Evolutionary conservation across 306 rosid species (phyloP).

Genomic region (Bauhinia variegata): DNA sequence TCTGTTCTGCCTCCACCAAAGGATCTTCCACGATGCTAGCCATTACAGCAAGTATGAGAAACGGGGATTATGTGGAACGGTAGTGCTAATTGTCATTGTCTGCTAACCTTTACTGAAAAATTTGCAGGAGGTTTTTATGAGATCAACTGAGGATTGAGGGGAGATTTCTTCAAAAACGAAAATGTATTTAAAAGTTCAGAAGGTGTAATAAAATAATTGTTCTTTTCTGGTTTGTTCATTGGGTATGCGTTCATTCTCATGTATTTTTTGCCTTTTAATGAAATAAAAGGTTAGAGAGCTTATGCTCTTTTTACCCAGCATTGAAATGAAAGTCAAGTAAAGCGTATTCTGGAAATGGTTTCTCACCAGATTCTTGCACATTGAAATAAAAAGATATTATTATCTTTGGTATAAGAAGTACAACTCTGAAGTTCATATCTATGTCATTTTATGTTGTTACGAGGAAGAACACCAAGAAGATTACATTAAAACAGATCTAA

Average conservation of each 20-base stretch:
- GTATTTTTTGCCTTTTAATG: too few relatives aligned
- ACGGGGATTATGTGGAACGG: neutral
- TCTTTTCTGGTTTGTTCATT: slow-evolving; percentile 9
- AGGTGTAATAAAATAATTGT: neutral
- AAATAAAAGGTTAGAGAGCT: too few relatives aligned
- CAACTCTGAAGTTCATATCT: too few relatives aligned
- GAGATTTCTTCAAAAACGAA: neutral
- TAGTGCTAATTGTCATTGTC: slow-evolving; percentile 15
- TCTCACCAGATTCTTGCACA: too few relatives aligned
- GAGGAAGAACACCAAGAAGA: too few relatives aligned
- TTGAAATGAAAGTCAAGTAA: too few relatives aligned
- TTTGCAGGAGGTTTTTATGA: slow-evolving; percentile 43
- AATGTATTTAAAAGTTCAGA: neutral
- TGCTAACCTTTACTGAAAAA: slow-evolving; percentile 47
- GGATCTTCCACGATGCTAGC: slow-evolving; percentile 59
- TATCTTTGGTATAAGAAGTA: too few relatives aligned
- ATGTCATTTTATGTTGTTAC: too few relatives aligned
- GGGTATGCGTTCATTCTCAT: neutral
- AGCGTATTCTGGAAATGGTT: too few relatives aligned
- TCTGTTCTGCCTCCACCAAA: slow-evolving; percentile 53
- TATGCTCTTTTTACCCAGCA: too few relatives aligned
- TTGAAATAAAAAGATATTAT: too few relatives aligned
- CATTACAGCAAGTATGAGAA: neutral
- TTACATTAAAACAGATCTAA: too few relatives aligned
- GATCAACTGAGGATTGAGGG: neutral